These are phyloP conservation scores for Inonotus hispidus DNA, from an alignment of 1,284 basidiomycete species.

Conservation along the genomic window DNA sequence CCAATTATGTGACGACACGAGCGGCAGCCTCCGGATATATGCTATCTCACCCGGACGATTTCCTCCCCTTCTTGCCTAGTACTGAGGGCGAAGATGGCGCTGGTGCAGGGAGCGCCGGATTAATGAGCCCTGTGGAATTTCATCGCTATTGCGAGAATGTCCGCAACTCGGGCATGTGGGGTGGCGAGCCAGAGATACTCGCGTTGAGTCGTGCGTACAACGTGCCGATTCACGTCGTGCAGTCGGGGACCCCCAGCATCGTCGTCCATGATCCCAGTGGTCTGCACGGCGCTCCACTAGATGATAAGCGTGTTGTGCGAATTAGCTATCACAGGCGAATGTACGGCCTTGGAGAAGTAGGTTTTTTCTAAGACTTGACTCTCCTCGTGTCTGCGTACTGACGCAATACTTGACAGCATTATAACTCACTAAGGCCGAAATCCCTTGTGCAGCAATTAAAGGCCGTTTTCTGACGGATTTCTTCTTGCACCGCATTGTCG, in stretches of 20 bases:
- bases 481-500: not conserved
- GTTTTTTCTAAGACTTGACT: constrained; percentile 29
- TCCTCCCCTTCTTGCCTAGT: constrained; percentile 89
- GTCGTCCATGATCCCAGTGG: constrained; percentile 71
- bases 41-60: constrained; percentile 80
- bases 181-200: constrained; percentile 95
- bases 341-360: constrained; percentile 91
- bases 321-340: constrained; percentile 90
- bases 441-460: constrained; percentile 9
- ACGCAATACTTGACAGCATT: constrained; percentile 52
- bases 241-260: constrained; percentile 75
- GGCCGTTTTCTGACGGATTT: not conserved
- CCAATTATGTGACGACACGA: constrained; percentile 59
- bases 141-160: constrained; percentile 77
- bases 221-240: constrained; percentile 89
- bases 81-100: constrained; percentile 70
- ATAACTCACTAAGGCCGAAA: constrained; percentile 75
- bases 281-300: constrained; percentile 27
- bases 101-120: constrained; percentile 60
- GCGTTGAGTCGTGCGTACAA: constrained; percentile 83
- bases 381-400: not conserved
- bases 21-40: constrained; percentile 80
- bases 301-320: constrained; percentile 48
- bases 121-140: constrained; percentile 72
- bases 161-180: constrained; percentile 86